These are phyloP conservation scores for Pythium aristosporum DNA, from an alignment of 352 stramenopile genomes.

Conservation along the genomic window DNA sequence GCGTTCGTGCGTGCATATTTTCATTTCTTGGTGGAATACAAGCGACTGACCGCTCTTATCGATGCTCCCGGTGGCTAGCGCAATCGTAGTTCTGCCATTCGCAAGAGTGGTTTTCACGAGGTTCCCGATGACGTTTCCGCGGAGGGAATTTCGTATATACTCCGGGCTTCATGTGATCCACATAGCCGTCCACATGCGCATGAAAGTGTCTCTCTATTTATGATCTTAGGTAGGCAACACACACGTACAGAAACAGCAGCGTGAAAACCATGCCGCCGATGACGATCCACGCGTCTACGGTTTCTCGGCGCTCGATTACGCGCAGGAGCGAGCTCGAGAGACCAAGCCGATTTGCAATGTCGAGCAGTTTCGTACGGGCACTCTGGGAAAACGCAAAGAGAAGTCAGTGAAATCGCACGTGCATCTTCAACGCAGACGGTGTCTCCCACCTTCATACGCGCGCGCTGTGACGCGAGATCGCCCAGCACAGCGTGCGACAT, in stretches of 20 bases:
- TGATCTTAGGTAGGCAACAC: constrained; percentile 56
- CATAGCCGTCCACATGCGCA: neutral
- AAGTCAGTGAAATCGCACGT: neutral
- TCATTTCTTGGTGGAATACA: constrained; percentile 5
- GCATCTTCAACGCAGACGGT: neutral
- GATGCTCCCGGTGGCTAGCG: neutral
- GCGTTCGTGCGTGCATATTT: neutral
- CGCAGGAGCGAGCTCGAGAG: constrained; percentile 81
- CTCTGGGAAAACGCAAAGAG: constrained; percentile 31
- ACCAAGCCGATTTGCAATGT: constrained; percentile 82
- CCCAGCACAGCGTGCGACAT: constrained; percentile 72
- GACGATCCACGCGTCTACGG: constrained; percentile 85
- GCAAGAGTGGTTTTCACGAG: neutral
- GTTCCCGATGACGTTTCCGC: neutral
- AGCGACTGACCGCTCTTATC: neutral
- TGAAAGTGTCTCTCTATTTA: constrained; percentile 12
- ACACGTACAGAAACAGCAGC: constrained; percentile 77
- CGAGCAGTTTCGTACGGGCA: constrained; percentile 73
- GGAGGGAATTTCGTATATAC: neutral
- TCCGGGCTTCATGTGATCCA: neutral
- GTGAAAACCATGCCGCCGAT: constrained; percentile 80
- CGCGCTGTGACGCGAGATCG: constrained; percentile 67
- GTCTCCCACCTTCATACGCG: constrained; percentile 54
- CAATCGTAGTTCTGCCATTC: neutral
- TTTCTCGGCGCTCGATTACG: constrained; percentile 80